A percentile compares a stretch with the other conserved stretches of the same genome.
Evolutionary conservation across 2,329 filamentous ascomycete species (phyloP).

Genomic region (Aspergillus calidoustus): DNA sequence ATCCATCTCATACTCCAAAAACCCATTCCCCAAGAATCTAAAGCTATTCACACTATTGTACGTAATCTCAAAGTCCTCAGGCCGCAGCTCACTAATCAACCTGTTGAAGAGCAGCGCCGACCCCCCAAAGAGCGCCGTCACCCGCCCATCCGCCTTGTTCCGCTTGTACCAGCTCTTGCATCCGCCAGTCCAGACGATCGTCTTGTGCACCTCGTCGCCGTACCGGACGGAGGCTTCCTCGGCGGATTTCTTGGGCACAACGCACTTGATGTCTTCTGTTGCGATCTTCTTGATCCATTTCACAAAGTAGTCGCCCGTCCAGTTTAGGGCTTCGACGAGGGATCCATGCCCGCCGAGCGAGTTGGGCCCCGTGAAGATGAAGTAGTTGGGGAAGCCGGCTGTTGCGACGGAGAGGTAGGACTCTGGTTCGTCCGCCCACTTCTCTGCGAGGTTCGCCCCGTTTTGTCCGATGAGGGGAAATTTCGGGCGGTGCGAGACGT

Average conservation of each 20-base stretch:
- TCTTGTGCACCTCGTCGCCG: slow-evolving; percentile 54
- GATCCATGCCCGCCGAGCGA: slow-evolving; percentile 35
- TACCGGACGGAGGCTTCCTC: slow-evolving; percentile 55
- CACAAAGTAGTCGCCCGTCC: slow-evolving; percentile 36
- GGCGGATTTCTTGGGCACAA: slow-evolving; percentile 48
- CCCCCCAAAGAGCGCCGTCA: slow-evolving; percentile 53
- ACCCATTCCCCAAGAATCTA: slow-evolving; percentile 56
- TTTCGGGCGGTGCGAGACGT: slow-evolving; percentile 42
- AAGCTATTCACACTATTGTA: slow-evolving; percentile 53
- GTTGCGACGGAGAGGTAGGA: slow-evolving; percentile 33
- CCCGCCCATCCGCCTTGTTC: slow-evolving; percentile 47
- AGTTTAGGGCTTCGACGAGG: slow-evolving; percentile 28
- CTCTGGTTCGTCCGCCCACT: slow-evolving; percentile 32
- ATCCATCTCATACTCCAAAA: slow-evolving; percentile 39
- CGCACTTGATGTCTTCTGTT: slow-evolving; percentile 34
- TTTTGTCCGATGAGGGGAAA: slow-evolving; percentile 40
- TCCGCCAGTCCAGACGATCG: slow-evolving; percentile 30
- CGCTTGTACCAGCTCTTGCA: slow-evolving; percentile 62
- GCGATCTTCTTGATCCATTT: slow-evolving; percentile 39
- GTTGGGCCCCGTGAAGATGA: slow-evolving; percentile 38
- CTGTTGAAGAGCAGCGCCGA: slow-evolving; percentile 45
- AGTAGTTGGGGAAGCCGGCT: slow-evolving; percentile 37
- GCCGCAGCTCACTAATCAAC: slow-evolving; percentile 45
- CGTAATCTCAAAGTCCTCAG: slow-evolving; percentile 55
- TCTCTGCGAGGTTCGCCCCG: slow-evolving; percentile 27